Base-by-base conservation (phyloP, 768 basidiomycete genomes). In the Albatrellus ellisii region DNA sequence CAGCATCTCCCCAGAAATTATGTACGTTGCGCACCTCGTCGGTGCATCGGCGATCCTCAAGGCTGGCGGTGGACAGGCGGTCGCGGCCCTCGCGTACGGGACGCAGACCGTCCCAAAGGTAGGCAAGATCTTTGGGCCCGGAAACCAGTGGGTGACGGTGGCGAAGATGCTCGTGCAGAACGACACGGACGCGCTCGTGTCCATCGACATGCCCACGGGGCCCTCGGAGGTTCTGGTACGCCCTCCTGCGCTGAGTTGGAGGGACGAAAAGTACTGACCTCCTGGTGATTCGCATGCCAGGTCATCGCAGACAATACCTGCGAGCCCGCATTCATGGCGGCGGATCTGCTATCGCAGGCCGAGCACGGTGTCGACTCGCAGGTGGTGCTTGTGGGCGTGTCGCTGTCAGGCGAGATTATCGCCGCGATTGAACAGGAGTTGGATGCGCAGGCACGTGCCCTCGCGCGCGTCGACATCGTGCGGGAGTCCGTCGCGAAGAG, bases 151-250 rank as follows among this genome's bases (percentile, higher is more conserved):
- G 90, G 95, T 99, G 18, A 99, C 94, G 2, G 95, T 94, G 1
- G 95, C 94, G 39, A 99, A 99, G 66, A 97, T 99, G 95, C 63
- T 94, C 41, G 94, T 99, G 20, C 92, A 97, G 58, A 99, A 98
- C 60, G 95, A 99, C 56, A 92, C 92, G 10, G 86, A 92, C 53
- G 94, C 95, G 7, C 61, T 92, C 47, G 91, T 97, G 6, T 85
- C 88, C 12, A 99, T 98, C 53, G 95, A 99, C 61, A 98, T 99
- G 89, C 95, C 95, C 37, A 95, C 95, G 26, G 95, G 95, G 6
- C 95, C 95, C 22, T 91, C 87, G 3, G 95, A 99, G 62, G 94
- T 99, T 18, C 67, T 99, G 54, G 95, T 95, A 55, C 65, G 84
- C 73, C 36, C 24, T 27, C 2, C 24, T 17, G 31, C 15, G 24